These are phyloP conservation scores for Aspergillus hancockii DNA, from an alignment of 495 filamentous ascomycete genomes.

Conservation along the genomic window DNA sequence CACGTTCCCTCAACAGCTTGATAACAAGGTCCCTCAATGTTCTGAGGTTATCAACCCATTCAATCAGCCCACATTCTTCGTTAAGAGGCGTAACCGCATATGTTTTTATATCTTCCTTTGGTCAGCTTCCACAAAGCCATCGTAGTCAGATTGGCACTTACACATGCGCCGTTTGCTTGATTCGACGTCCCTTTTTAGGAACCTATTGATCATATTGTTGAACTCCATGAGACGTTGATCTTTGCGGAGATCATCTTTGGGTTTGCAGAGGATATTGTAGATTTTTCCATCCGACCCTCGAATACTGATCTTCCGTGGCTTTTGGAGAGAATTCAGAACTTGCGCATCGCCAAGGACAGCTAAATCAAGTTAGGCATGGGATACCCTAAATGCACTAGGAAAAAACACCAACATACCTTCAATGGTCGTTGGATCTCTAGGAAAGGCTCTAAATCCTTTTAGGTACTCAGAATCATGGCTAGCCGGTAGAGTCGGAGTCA, in stretches of 20 bases:
- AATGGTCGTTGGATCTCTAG: slow-evolving; percentile 62
- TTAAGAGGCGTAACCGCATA: slow-evolving; percentile 96
- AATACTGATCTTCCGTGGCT: slow-evolving; percentile 86
- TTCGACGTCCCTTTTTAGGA: slow-evolving; percentile 86
- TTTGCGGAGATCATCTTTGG: slow-evolving; percentile 95
- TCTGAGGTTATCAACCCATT: slow-evolving; percentile 98
- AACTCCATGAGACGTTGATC: slow-evolving; percentile 99
- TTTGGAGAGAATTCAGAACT: slow-evolving; percentile 88
- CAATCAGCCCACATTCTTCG: slow-evolving; percentile 95
- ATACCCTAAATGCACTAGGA: slow-evolving; percentile 31
- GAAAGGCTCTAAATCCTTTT: slow-evolving; percentile 80
- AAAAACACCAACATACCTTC: slow-evolving; percentile 36
- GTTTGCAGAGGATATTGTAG: slow-evolving; percentile 92
- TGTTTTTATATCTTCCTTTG: slow-evolving; percentile 77
- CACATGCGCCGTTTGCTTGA: slow-evolving; percentile 78
- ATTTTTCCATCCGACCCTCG: slow-evolving; percentile 82
- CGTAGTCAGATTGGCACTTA: slow-evolving; percentile 29
- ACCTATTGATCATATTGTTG: slow-evolving; percentile 95
- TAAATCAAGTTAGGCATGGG: slow-evolving; percentile 37
- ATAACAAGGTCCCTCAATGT: slow-evolving; percentile 91
- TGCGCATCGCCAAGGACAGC: slow-evolving; percentile 81
- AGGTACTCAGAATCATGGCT: slow-evolving; percentile 66
- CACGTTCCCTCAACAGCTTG: slow-evolving; percentile 69
- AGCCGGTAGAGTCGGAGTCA: slow-evolving; percentile 80
- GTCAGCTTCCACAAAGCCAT: slow-evolving; percentile 17